Conservation (phyloP, 1,284 basidiomycete genomes). For the Rhodotorula sp. region DNA sequence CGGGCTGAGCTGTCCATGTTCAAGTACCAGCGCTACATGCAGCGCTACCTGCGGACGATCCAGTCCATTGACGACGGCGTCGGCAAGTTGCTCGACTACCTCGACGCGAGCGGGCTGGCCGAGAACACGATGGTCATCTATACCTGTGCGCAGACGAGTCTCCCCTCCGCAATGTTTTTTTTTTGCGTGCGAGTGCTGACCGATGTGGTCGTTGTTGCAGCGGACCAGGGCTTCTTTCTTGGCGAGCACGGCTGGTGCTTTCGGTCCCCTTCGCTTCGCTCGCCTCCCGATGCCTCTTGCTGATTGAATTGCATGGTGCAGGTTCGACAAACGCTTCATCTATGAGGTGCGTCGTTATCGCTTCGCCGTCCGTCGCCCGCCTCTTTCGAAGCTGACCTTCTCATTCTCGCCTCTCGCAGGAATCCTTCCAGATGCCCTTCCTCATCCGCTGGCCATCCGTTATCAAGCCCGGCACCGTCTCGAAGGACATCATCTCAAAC, state of each 20-base stretch:
- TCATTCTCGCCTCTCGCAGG: not conserved
- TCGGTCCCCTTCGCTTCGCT: too few species aligned
- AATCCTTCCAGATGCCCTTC: slow-evolving; percentile 43
- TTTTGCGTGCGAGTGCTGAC: not conserved
- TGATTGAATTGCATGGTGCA: too few species aligned
- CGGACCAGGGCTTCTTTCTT: slow-evolving; percentile 40
- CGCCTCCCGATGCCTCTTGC: too few species aligned
- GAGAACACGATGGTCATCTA: slow-evolving; percentile 10
- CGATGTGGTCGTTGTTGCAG: not conserved
- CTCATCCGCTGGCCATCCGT: slow-evolving; percentile 33
- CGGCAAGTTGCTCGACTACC: slow-evolving; percentile 5
- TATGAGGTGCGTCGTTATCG: slow-evolving; percentile 5
- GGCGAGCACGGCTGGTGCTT: slow-evolving; percentile 41
- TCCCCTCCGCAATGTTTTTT: too few species aligned
- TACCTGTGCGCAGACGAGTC: not conserved
- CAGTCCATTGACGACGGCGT: slow-evolving; percentile 6
- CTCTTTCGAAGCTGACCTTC: too few species aligned
- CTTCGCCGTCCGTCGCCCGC: too few species aligned
- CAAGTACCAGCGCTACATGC: slow-evolving; percentile 12
- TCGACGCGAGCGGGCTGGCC: not conserved
- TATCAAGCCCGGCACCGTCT: slow-evolving; percentile 38
- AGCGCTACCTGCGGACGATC: slow-evolving; percentile 7
- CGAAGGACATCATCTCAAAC: slow-evolving; percentile 41
- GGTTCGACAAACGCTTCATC: slow-evolving; percentile 45
- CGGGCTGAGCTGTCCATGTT: slow-evolving; percentile 5